A percentile compares a stretch with the other conserved stretches of the same genome.
Evolutionary conservation across 495 filamentous ascomycete genomes (phyloP).

Genomic region (Aspergillus conjunctus): DNA sequence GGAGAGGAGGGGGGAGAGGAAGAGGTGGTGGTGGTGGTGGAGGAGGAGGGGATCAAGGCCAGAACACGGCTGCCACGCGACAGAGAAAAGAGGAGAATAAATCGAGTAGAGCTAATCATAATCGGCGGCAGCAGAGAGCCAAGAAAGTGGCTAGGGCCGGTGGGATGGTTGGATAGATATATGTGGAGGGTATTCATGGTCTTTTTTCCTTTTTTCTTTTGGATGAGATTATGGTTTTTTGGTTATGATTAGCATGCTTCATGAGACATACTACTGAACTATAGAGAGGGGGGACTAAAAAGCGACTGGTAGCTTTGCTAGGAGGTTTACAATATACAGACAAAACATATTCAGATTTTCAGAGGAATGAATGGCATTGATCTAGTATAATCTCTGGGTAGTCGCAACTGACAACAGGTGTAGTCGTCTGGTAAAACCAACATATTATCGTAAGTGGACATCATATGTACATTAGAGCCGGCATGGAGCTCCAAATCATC

Average conservation of each 20-base stretch:
- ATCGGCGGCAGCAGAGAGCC: slow-evolving; percentile 72
- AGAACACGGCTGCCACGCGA: slow-evolving; percentile 60
- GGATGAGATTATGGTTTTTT: slow-evolving; percentile 3
- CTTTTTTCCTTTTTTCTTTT: background rate
- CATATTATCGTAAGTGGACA: slow-evolving; percentile 13
- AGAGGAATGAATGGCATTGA: background rate
- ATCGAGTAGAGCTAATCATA: slow-evolving; percentile 74
- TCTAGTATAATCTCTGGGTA: background rate
- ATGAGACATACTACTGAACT: background rate
- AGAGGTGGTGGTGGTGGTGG: slow-evolving; percentile 55
- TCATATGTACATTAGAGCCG: slow-evolving; percentile 12
- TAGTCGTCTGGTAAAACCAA: background rate
- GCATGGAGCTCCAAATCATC: background rate
- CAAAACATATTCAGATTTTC: background rate
- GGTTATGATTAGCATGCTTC: slow-evolving; percentile 9
- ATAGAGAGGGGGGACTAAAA: background rate
- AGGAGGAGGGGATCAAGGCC: slow-evolving; percentile 60
- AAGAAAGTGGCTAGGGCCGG: slow-evolving; percentile 74
- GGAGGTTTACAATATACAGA: too few species aligned
- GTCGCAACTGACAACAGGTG: background rate
- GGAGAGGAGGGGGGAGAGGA: slow-evolving; percentile 50
- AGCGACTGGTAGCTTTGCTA: too few species aligned
- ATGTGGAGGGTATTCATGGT: background rate
- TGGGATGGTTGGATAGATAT: slow-evolving; percentile 29
- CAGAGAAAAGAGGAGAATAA: slow-evolving; percentile 80